phyloP scores from a whole-genome alignment of 805 yeast species.

The Lachancea meyersii region DNA sequence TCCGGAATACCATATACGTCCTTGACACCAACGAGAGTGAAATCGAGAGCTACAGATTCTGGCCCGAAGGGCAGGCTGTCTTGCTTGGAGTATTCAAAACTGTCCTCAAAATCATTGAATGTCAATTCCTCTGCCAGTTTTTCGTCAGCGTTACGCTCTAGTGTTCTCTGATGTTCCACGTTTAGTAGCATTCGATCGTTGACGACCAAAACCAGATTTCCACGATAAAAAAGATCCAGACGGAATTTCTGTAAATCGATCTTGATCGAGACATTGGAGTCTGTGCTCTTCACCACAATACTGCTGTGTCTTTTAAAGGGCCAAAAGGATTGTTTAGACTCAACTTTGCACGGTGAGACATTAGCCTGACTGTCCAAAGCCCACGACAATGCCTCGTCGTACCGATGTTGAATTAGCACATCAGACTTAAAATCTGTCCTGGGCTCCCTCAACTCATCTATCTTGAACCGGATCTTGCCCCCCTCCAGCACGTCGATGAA shows the following conservation, averaged over 20 bases:
- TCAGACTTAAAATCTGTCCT: constrained; percentile 13
- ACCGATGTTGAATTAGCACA: constrained; percentile 44
- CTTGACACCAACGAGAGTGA: constrained; percentile 51
- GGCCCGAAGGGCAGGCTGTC: constrained; percentile 81
- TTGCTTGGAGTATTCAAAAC: constrained; percentile 55
- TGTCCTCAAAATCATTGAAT: constrained; percentile 63
- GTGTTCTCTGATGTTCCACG: constrained; percentile 69
- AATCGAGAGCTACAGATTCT: constrained; percentile 79
- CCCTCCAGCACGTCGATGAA: constrained; percentile 49
- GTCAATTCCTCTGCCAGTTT: constrained; percentile 54
- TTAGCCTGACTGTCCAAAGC: constrained; percentile 36
- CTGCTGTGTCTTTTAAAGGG: constrained; percentile 2
- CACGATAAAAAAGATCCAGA: constrained; percentile 42
- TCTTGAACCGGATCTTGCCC: constrained; percentile 52
- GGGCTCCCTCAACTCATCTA: constrained; percentile 55
- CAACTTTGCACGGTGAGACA: neutral
- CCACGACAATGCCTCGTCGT: constrained; percentile 53
- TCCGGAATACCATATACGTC: constrained; percentile 94
- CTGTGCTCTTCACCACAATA: constrained; percentile 2
- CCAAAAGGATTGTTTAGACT: neutral
- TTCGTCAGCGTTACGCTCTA: constrained; percentile 37
- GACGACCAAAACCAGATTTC: constrained; percentile 44
- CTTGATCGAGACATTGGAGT: constrained; percentile 36
- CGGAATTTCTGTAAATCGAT: constrained; percentile 45
- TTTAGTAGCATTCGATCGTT: constrained; percentile 71